Base-by-base conservation (phyloP, 768 basidiomycete species). In the Tulasnella sp. region DNA sequence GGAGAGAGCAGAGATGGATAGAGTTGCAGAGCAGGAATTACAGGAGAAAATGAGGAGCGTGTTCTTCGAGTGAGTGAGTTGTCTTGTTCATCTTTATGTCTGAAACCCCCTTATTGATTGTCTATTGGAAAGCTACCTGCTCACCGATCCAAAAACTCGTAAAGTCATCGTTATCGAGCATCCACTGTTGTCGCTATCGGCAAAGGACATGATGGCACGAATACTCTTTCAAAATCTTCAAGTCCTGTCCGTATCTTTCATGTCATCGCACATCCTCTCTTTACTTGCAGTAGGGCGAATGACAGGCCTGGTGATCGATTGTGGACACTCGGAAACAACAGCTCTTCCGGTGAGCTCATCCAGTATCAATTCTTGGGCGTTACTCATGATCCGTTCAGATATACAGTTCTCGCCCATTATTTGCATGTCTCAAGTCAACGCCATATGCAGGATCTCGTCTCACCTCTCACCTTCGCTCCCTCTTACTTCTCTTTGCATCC, bases 201-300 rank as follows among this genome's bases (percentile, higher is more conserved):
- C 96, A 61, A 98, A 98, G 66, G 86, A 93, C 37, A 78, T 77
- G 53, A 74, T 98, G 33, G 87, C 89, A 0, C 76, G 78, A 46
- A 78, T 87, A 35, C 67, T 98, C 16, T 98, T 98, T 61, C 83
- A 86, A 56, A 95, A 92, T 60, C 67, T 88, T 4, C 62, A 95
- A 90, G 84, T 95, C 25, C 93, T 91, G 5, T 90, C 88, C 5
- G 74, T 99, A 57, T 93, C 90, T 2, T 99, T 98, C 65, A 83
- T 86, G 1, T 82, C 87, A 13, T 83, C 87, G 50, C 88, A 88
- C 58, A 67, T 98, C 0, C 75, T 96, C 15, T 77, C 90, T 3
- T 69, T 98, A 12, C 72, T 95, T 54, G 80, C 90, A 2, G 78
- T 80, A 5, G 95, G 95, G 9, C 72, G 87, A 53, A 83, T 91